phyloP scores from a whole-genome alignment of 78 protist species.

The Capsaspora owczarzaki region DNA sequence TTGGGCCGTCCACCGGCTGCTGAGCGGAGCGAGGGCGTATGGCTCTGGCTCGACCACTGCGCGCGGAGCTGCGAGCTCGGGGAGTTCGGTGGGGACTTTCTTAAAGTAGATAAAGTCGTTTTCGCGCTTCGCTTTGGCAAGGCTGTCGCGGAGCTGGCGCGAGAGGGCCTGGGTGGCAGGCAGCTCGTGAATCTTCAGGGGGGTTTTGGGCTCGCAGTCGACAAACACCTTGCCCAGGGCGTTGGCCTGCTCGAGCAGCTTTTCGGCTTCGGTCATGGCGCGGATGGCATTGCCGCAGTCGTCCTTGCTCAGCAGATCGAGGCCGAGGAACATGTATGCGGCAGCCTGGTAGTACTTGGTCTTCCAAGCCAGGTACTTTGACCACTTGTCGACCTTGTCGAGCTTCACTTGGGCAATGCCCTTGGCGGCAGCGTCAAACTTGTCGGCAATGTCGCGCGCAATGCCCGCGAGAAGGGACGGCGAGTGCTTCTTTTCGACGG shows the following conservation, averaged over 20 bases:
- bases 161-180: neutral
- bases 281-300: neutral
- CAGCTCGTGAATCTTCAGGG: neutral
- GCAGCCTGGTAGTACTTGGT: too few relatives aligned
- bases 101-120: neutral
- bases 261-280: neutral
- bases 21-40: too few relatives aligned
- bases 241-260: neutral
- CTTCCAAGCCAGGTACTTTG: neutral
- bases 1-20: too few relatives aligned
- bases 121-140: constrained; percentile 2
- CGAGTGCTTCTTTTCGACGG: neutral
- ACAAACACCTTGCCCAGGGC: neutral
- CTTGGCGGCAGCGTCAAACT: neutral
- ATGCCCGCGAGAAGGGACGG: neutral
- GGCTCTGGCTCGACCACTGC: too few relatives aligned
- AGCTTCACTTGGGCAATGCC: neutral
- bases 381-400: constrained; percentile 4
- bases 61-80: too few relatives aligned
- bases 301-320: neutral
- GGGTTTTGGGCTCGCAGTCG: neutral
- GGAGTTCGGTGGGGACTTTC: neutral
- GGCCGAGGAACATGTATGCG: neutral
- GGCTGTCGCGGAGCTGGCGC: neutral
- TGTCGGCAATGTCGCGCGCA: neutral